A percentile compares a stretch with the other conserved stretches of the same genome.
These are phyloP conservation scores for Fraxinus velutina DNA, from an alignment of 305 asterid species.

Conservation along the genomic window DNA sequence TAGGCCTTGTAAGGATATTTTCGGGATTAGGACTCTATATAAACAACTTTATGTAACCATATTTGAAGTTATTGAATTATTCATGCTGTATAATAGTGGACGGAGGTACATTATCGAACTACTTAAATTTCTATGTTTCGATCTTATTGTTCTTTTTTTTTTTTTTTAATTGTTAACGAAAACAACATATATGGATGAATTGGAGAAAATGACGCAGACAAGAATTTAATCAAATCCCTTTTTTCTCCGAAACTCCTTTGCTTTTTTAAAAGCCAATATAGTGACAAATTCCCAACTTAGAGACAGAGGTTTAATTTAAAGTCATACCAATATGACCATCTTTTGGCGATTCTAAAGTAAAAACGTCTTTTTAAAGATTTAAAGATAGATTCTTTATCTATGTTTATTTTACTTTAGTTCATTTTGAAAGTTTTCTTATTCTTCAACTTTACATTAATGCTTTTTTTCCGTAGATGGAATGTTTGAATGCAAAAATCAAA, in stretches of 20 bases:
- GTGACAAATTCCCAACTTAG: conserved; percentile 41
- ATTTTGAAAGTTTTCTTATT: neutral
- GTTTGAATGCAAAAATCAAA: conserved; percentile 45
- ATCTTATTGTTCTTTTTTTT: too few relatives aligned
- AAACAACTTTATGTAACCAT: too few relatives aligned
- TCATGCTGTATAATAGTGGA: too few relatives aligned
- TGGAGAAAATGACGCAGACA: too few relatives aligned
- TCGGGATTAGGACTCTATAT: too few relatives aligned
- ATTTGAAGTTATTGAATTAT: too few relatives aligned
- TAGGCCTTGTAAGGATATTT: too few relatives aligned
- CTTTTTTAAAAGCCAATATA: conserved; percentile 24
- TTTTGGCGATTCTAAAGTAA: conserved; percentile 38
- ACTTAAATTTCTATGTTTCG: too few relatives aligned
- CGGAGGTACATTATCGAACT: too few relatives aligned
- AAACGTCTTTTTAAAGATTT: conserved; percentile 22
- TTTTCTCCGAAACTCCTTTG: conserved; percentile 9
- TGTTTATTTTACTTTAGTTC: neutral
- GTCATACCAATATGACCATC: conserved; percentile 26
- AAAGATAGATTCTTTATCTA: conserved; percentile 29
- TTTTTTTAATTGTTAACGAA: too few relatives aligned
- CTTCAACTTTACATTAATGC: conserved; percentile 21
- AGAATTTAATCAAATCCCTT: conserved; percentile 2
- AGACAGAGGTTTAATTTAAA: conserved; percentile 26
- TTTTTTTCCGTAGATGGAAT: conserved; percentile 40
- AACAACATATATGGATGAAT: neutral